Base-by-base conservation (phyloP, 768 basidiomycete genomes). In the Lyophyllum shimeji region DNA sequence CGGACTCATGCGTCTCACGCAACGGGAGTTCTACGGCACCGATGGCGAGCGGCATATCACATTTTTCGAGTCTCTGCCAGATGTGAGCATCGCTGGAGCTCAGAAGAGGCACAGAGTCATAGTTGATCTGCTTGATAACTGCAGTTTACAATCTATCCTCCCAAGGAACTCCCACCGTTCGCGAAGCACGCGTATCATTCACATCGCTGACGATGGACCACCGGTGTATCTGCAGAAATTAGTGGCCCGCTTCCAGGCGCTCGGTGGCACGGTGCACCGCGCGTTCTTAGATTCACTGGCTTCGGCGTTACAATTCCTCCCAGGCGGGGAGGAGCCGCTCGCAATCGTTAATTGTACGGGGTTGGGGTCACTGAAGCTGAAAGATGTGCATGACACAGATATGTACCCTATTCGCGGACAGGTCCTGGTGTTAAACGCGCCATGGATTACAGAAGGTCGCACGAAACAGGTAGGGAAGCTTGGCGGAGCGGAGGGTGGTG, bases 381-480 rank as follows among this genome's bases (percentile, higher is more conserved):
- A 39, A n/a, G 57, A 58, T 33, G 57, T 58, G 17, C 33, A 42
- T 9, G 60, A 61, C 21, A 52, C 21, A 8, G 43, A 48, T 12
- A 53, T 61, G 33, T 46, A 56, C 39, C 56, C 60, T 17, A 45
- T 61, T 20, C 57, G 60, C 12, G 60, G 60, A 7, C 56, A 61
- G 25, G 57, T 61, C 1, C 17, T 61, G 3, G 60, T 58, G 9
- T 31, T 61, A 15, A 55, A 51, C 7, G 60, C 60, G 1, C 60
- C 60, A 1, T 61, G 54, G 60, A 46, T 61, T 9, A 58, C 56
- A 23, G 60, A 61, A 40, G 60, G 60, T 7, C 49, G 60, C n/a
- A 61, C 57, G 13, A 46, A 55, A 31, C 60, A 61, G 44, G 57
- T 58, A 7, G 58, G 53, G 25, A 59, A 50, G 18, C 34, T 49